These are phyloP conservation scores for Xylariaceae sp. DNA, from an alignment of 2,329 filamentous ascomycete genomes.

Conservation along the genomic window DNA sequence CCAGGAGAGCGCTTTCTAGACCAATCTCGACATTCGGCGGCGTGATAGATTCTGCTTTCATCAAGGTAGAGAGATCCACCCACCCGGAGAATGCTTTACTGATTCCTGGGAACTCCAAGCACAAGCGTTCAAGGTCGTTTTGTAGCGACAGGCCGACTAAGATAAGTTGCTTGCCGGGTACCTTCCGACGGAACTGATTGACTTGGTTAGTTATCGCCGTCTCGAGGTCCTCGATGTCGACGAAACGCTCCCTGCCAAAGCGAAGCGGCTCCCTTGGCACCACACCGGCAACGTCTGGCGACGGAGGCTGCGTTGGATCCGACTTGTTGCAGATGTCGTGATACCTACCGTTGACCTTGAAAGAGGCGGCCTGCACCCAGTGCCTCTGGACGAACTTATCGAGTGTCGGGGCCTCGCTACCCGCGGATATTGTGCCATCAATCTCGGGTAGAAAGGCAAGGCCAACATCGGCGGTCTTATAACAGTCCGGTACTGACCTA, in stretches of 20 bases:
- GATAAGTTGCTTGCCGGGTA: background rate
- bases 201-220: background rate
- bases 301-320: background rate
- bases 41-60: background rate
- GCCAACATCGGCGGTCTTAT: conserved; percentile 1
- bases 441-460: conserved; percentile 15
- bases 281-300: background rate
- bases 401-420: background rate
- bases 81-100: conserved; percentile 5
- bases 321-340: background rate
- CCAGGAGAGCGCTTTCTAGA: background rate
- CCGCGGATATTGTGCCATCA: background rate
- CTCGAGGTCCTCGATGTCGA: conserved; percentile 9
- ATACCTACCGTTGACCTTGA: conserved; percentile 5
- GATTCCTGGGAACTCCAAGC: conserved; percentile 3
- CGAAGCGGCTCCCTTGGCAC: background rate
- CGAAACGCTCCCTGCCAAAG: background rate
- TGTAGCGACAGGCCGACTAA: conserved; percentile 7
- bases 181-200: background rate
- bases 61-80: conserved; percentile 9
- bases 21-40: background rate
- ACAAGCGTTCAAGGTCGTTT: conserved; percentile 5
- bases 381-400: background rate
- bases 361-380: background rate
- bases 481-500: background rate